These are phyloP conservation scores for Emergomyces orientalis DNA, from an alignment of 2,329 filamentous ascomycete species.

Conservation along the genomic window DNA sequence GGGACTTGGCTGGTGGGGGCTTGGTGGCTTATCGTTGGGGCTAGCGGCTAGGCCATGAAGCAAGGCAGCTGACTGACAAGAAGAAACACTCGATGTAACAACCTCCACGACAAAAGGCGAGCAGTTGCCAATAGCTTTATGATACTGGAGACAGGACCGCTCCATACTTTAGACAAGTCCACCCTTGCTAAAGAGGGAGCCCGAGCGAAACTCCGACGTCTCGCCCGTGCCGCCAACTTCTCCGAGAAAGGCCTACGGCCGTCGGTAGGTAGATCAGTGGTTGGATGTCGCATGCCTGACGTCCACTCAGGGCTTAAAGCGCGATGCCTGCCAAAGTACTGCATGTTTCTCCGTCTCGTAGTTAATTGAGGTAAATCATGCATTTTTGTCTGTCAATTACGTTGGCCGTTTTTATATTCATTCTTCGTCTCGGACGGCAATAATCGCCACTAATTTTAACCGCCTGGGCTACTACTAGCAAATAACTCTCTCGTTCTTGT, in stretches of 20 bases:
- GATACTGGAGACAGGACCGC: background rate
- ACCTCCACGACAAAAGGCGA: background rate
- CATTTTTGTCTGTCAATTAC: background rate
- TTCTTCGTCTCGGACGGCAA: background rate
- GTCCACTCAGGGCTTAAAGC: background rate
- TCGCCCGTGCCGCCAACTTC: background rate
- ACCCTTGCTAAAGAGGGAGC: background rate
- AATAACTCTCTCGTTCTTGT: background rate
- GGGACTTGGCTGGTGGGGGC: background rate
- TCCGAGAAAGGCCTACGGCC: background rate
- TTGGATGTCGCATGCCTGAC: background rate
- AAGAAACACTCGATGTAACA: background rate
- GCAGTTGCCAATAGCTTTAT: background rate
- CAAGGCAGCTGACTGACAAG: background rate
- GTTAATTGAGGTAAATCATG: slow-evolving; percentile 1
- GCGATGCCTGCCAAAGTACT: background rate
- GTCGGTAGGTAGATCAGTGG: background rate
- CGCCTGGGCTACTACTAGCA: background rate
- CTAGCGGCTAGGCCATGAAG: background rate
- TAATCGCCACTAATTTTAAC: background rate
- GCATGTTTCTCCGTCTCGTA: background rate
- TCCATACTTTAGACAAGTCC: background rate
- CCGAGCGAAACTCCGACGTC: background rate
- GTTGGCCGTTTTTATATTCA: background rate
- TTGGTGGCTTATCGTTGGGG: background rate